Conservation (phyloP, 345 rosid species). For the Hibiscus mutabilis region DNA sequence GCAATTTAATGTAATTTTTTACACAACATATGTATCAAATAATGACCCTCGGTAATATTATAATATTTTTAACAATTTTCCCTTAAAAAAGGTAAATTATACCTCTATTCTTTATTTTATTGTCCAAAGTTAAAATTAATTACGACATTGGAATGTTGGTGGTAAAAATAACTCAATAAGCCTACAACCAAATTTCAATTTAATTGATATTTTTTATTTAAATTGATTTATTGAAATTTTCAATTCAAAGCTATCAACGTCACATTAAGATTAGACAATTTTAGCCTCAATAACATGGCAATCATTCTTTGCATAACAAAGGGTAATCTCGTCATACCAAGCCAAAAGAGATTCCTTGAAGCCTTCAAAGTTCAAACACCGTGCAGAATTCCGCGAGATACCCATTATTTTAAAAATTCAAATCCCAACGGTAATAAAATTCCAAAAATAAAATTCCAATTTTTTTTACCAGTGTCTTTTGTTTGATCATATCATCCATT, state of each 20-base stretch:
- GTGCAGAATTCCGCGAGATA: slow-evolving; percentile 1
- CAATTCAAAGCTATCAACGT: background rate
- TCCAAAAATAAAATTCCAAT: background rate
- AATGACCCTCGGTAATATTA: too few species aligned
- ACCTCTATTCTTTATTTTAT: too few species aligned
- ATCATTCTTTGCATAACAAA: background rate
- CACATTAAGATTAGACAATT: background rate
- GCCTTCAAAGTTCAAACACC: background rate
- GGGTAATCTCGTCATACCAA: background rate
- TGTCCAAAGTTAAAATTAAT: too few species aligned
- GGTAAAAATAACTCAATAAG: too few species aligned
- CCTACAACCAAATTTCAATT: too few species aligned
- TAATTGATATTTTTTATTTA: background rate
- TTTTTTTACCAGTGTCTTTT: background rate
- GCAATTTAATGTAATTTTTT: too few species aligned
- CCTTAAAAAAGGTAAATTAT: too few species aligned
- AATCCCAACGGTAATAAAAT: slow-evolving; percentile 12
- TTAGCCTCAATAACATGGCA: background rate
- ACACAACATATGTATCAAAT: too few species aligned
- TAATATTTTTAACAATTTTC: too few species aligned
- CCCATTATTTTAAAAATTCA: background rate
- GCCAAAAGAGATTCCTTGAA: background rate
- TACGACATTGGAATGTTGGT: too few species aligned
- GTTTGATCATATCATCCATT: slow-evolving; percentile 10
- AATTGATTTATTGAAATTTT: too few species aligned